Percentiles rank a stretch among this genome's conserved stretches.
Conservation (phyloP, 164 flowering plant species). For the Tinospora cordifolia region DNA sequence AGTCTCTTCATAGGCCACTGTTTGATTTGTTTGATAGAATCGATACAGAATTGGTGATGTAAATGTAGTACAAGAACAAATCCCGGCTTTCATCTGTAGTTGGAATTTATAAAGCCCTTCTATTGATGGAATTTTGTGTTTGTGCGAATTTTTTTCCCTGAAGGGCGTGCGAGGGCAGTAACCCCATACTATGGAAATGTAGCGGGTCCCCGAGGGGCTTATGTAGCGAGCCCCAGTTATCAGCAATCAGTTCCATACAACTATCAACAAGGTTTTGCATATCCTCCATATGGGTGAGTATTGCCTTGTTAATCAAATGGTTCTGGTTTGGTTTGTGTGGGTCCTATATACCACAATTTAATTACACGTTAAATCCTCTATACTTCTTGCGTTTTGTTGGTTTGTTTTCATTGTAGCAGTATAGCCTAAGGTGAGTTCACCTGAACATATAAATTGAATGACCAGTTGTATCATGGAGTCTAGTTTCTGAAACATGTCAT, state of each 20-base stretch:
- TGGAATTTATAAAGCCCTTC: too few species aligned
- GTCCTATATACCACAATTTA: not conserved
- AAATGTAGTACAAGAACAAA: too few species aligned
- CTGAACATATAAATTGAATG: not conserved
- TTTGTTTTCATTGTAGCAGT: not conserved
- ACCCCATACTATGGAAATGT: conserved; percentile 44
- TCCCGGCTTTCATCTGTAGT: too few species aligned
- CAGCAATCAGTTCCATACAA: conserved; percentile 68
- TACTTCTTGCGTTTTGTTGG: not conserved
- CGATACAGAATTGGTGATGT: too few species aligned
- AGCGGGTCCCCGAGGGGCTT: conserved; percentile 49
- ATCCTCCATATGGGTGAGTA: conserved; percentile 80
- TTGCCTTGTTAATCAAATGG: conserved; percentile 5
- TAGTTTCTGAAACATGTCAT: not conserved
- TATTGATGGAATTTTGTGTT: too few species aligned
- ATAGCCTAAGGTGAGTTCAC: not conserved
- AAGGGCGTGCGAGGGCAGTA: conserved; percentile 63
- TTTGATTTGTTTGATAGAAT: too few species aligned
- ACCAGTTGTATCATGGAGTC: not conserved
- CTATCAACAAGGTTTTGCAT: conserved; percentile 72
- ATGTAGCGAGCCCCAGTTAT: conserved; percentile 55
- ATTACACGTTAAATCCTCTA: too few species aligned
- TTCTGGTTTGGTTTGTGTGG: not conserved
- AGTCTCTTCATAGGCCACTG: too few species aligned
- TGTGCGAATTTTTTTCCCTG: conserved; percentile 8